Evolutionary conservation across 768 basidiomycete genomes (phyloP).

Genomic region (Harrya chromipes): DNA sequence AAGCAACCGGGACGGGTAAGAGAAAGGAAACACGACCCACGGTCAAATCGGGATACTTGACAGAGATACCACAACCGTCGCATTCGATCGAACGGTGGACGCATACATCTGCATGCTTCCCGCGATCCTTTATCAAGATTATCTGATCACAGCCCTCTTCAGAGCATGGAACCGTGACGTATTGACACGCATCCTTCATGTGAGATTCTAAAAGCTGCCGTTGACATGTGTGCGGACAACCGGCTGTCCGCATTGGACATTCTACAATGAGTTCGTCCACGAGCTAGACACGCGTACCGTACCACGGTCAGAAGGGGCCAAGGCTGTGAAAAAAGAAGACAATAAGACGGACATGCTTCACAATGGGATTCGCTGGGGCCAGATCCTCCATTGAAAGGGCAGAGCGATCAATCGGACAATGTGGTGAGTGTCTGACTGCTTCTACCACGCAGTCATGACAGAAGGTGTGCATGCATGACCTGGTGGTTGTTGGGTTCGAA

Average conservation of each 20-base stretch:
- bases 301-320: conserved; percentile 7
- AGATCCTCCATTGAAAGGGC: conserved; percentile 59
- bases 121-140: conserved; percentile 45
- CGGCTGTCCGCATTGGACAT: conserved; percentile 57
- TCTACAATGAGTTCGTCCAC: conserved; percentile 80
- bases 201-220: conserved; percentile 64
- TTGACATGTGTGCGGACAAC: conserved; percentile 64
- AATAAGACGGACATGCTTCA: conserved; percentile 49
- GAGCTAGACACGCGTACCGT: conserved; percentile 46
- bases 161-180: conserved; percentile 49
- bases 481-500: conserved; percentile 69
- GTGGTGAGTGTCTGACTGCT: conserved; percentile 62
- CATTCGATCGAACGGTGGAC: conserved; percentile 37
- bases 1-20: conserved; percentile 1
- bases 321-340: conserved; percentile 5
- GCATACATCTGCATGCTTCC: conserved; percentile 41
- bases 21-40: conserved; percentile 27
- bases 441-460: conserved; percentile 77
- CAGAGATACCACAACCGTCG: conserved; percentile 35
- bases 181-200: conserved; percentile 59
- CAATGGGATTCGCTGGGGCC: conserved; percentile 64
- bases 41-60: conserved; percentile 36
- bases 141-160: conserved; percentile 43
- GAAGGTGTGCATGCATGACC: conserved; percentile 81
- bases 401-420: conserved; percentile 85